A percentile compares a stretch with the other conserved stretches of the same genome.
phyloP scores from a whole-genome alignment of 1,284 basidiomycete genomes.

The Xerocomus amazonicus region DNA sequence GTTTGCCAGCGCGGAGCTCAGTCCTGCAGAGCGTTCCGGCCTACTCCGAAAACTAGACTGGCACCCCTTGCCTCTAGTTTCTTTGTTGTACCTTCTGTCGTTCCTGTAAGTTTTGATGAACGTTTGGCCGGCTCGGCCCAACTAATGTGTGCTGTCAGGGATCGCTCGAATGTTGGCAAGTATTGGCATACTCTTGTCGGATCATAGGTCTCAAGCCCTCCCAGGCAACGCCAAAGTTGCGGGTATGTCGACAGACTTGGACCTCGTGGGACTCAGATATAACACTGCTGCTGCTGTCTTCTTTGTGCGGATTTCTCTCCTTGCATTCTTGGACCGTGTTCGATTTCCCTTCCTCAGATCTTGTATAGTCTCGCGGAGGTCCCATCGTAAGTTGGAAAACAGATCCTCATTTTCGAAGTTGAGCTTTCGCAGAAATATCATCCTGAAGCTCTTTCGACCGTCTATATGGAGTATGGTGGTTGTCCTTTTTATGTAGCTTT shows the following conservation, averaged over 20 bases:
- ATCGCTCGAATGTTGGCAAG: slow-evolving; percentile 36
- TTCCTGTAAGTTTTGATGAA: slow-evolving; percentile 42
- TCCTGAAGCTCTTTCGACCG: slow-evolving; percentile 44
- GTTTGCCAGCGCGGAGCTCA: slow-evolving; percentile 16
- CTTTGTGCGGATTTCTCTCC: slow-evolving; percentile 35
- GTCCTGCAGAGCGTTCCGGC: slow-evolving; percentile 32
- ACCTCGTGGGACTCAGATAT: slow-evolving; percentile 41
- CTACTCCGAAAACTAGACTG: slow-evolving; percentile 48
- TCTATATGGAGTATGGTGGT: slow-evolving; percentile 44
- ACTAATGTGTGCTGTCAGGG: slow-evolving; percentile 24
- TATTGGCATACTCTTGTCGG: background rate
- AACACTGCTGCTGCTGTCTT: slow-evolving; percentile 49
- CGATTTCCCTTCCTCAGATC: slow-evolving; percentile 29
- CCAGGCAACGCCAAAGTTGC: slow-evolving; percentile 36
- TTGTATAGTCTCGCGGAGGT: slow-evolving; percentile 46
- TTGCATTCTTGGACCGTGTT: background rate
- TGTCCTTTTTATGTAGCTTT: background rate
- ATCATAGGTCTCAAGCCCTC: background rate
- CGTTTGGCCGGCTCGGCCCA: background rate
- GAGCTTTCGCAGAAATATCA: slow-evolving; percentile 37
- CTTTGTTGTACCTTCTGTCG: slow-evolving; percentile 57
- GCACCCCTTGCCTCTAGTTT: slow-evolving; percentile 48
- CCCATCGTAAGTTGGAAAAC: slow-evolving; percentile 40
- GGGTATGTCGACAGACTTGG: slow-evolving; percentile 41
- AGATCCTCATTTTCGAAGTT: slow-evolving; percentile 1